Evolutionary conservation across 768 basidiomycete species (phyloP).

Genomic region (Russula brevipes): DNA sequence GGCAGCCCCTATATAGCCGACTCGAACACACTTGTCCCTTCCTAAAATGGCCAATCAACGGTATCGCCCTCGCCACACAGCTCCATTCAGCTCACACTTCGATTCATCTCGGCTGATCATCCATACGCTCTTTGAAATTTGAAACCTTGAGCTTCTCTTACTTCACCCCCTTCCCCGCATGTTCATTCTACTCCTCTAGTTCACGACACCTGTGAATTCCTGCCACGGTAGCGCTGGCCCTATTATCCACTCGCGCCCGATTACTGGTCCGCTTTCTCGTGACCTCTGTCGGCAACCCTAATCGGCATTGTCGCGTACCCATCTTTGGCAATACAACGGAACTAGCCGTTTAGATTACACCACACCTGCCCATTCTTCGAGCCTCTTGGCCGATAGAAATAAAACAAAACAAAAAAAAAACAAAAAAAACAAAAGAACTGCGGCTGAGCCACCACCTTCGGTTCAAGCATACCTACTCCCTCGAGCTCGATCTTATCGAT

Average conservation of each 20-base stretch:
- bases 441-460: neutral
- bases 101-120: slow-evolving; percentile 12
- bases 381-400: neutral
- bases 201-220: neutral
- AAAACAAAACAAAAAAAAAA: neutral
- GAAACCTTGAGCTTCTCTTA: slow-evolving; percentile 2
- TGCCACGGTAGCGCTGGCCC: neutral
- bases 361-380: too few relatives aligned
- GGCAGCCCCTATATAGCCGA: slow-evolving; percentile 6
- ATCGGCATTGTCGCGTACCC: neutral
- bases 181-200: neutral
- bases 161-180: neutral
- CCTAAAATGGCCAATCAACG: slow-evolving; percentile 10
- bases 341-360: neutral
- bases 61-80: slow-evolving; percentile 9
- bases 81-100: slow-evolving; percentile 12
- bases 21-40: neutral
- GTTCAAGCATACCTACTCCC: neutral
- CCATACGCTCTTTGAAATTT: neutral
- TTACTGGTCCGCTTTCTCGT: slow-evolving; percentile 5
- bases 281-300: neutral
- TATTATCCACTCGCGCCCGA: slow-evolving; percentile 3
- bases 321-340: slow-evolving; percentile 9
- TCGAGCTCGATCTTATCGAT: neutral
- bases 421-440: neutral